Evolutionary conservation across 352 stramenopile genomes (phyloP).

Genomic region (Pythium monospermum): DNA sequence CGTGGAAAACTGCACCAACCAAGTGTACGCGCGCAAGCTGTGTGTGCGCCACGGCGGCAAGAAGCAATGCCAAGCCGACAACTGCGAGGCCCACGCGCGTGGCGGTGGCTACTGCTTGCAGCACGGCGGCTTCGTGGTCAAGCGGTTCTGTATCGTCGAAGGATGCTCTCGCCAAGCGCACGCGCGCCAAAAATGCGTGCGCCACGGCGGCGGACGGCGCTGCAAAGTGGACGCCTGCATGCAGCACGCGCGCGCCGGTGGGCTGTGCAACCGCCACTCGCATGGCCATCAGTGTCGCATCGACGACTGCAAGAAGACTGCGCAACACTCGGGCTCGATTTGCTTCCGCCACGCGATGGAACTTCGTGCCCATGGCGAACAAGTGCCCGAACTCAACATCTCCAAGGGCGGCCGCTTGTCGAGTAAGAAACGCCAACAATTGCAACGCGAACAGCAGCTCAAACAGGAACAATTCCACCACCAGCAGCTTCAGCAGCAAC

Average conservation of each 20-base stretch:
- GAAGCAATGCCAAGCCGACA: conserved; percentile 72
- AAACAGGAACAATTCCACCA: conserved; percentile 79
- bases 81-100: conserved; percentile 67
- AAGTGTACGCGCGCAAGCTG: conserved; percentile 78
- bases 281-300: conserved; percentile 70
- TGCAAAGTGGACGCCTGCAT: conserved; percentile 74
- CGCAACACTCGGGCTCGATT: conserved; percentile 71
- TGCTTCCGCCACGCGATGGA: conserved; percentile 79
- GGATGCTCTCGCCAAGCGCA: conserved; percentile 76
- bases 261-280: conserved; percentile 72
- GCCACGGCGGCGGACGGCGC: conserved; percentile 58
- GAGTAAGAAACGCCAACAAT: conserved; percentile 68
- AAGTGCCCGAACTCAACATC: conserved; percentile 71
- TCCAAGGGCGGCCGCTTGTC: conserved; percentile 64
- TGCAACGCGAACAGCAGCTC: conserved; percentile 61
- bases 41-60: conserved; percentile 79
- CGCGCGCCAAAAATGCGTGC: conserved; percentile 70
- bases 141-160: conserved; percentile 79
- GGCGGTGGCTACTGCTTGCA: conserved; percentile 72
- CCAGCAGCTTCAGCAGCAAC: conserved; percentile 65
- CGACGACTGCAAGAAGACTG: conserved; percentile 76
- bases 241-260: conserved; percentile 64
- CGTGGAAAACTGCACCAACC: conserved; percentile 78
- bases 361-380: conserved; percentile 58
- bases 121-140: conserved; percentile 76